These are phyloP conservation scores for Eucalyptus caleyi DNA, from an alignment of 345 rosid species.

Conservation along the genomic window DNA sequence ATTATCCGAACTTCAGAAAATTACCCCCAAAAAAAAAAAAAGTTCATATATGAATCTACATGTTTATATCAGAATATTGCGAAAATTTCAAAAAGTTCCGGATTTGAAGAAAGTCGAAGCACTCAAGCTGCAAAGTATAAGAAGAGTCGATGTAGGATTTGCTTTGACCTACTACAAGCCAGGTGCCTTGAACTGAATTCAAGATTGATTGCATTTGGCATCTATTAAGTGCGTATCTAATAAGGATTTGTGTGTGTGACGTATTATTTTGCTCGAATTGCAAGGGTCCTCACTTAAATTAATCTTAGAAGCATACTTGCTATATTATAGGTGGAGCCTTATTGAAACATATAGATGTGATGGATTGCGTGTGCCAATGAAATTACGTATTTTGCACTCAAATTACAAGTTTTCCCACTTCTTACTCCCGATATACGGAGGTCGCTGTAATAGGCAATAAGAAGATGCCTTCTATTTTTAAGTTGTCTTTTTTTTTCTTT, in stretches of 20 bases:
- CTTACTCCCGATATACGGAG: not conserved
- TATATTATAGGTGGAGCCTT: accelerated
- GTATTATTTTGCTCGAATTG: too few relatives aligned
- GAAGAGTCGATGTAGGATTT: not conserved
- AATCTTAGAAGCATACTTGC: not conserved
- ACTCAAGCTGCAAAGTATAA: not conserved
- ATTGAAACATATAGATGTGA: not conserved
- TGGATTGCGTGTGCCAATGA: not conserved
- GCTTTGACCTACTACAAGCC: too few relatives aligned
- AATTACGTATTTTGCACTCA: too few relatives aligned
- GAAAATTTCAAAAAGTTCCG: not conserved
- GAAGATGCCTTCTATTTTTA: not conserved
- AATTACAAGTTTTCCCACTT: too few relatives aligned
- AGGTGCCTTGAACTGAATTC: too few relatives aligned
- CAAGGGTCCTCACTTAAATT: not conserved
- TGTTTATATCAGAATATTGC: too few relatives aligned
- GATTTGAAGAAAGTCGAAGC: not conserved
- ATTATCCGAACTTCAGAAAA: too few relatives aligned
- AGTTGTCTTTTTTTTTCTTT: not conserved
- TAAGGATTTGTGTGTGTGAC: too few relatives aligned
- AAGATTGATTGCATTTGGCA: too few relatives aligned
- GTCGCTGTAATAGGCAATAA: not conserved
- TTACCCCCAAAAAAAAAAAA: too few relatives aligned
- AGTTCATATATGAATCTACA: too few relatives aligned
- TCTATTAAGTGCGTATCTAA: too few relatives aligned